Base-by-base conservation (phyloP, 2,329 filamentous ascomycete species). In the Scytalidium lignicola region DNA sequence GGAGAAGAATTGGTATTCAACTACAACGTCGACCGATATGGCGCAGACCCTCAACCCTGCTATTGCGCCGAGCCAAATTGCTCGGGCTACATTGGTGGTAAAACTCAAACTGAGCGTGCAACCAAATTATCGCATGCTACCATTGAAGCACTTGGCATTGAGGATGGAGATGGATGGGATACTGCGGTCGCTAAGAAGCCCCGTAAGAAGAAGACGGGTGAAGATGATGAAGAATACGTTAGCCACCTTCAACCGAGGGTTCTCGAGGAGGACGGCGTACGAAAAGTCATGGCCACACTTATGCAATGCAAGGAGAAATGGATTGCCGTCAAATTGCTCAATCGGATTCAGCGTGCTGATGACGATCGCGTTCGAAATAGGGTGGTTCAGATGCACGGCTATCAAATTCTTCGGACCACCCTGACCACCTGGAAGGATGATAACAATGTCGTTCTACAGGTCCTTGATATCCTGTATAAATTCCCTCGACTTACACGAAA, bases 271-370 rank as follows among this genome's bases (percentile, higher is more conserved):
- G 82, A 86, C 51, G 89, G 87, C 54, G 90, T 95, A 53, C 89
- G 86, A 61, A 95, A 95, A 70, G 90, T 96, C 67, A 96, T 96
- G 90, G 91, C 92, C 20, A 86, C 90, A 47, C 81, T 99, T 51
- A 91, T 96, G 83, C 92, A 96, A 67, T 96, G 90, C 76, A 95
- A 96, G 70, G 93, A 99, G 75, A 96, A 96, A 70, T 99, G 93
- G 93, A 96, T 99, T 67, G 90, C 89, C 2, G 90, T 96, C 70
- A 97, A 97, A 70, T 75, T 99, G 49, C 80, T 99, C 51, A 80
- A 85, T 58, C 91, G 93, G 46, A 90, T 99, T 54, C 89, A 96
- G 68, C 79, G 81, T 39, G 91, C 87, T 64, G 81, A 92, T 44
- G 90, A 96, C 58, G 90, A 96, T 62, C 83, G 83, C 55, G 89